phyloP scores from a whole-genome alignment of 495 filamentous ascomycete species.

The Neurospora tetrasperma region DNA sequence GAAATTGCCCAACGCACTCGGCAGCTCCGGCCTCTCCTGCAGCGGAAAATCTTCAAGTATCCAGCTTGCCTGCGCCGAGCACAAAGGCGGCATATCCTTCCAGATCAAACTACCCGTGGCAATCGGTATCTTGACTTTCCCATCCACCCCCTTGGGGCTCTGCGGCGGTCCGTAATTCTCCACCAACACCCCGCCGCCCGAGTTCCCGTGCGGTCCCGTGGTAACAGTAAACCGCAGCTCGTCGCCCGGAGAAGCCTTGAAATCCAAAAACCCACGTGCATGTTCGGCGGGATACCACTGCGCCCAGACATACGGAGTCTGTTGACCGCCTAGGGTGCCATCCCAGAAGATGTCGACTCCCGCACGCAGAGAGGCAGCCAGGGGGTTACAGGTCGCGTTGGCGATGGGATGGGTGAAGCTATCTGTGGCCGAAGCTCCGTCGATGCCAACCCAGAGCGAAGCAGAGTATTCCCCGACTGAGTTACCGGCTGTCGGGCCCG shows the following conservation, averaged over 20 bases:
- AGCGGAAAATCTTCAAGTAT: slow-evolving; percentile 20
- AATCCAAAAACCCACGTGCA: slow-evolving; percentile 7
- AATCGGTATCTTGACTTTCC: neutral
- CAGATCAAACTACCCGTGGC: neutral
- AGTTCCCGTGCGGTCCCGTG: neutral
- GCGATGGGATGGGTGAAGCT: neutral
- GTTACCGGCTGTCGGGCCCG: slow-evolving; percentile 16
- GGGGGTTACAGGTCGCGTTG: neutral
- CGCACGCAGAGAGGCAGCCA: slow-evolving; percentile 9
- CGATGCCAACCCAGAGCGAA: slow-evolving; percentile 21
- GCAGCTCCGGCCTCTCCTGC: slow-evolving; percentile 9
- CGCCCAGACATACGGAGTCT: slow-evolving; percentile 16
- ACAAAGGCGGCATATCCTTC: slow-evolving; percentile 2
- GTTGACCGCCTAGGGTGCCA: slow-evolving; percentile 6
- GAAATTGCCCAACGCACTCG: slow-evolving; percentile 20
- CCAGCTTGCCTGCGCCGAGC: slow-evolving; percentile 14
- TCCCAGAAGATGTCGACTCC: slow-evolving; percentile 22
- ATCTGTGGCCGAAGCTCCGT: slow-evolving; percentile 1
- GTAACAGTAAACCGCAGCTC: neutral
- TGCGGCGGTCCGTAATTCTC: slow-evolving; percentile 16
- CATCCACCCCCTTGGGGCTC: neutral
- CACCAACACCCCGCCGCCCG: neutral
- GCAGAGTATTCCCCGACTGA: slow-evolving; percentile 13
- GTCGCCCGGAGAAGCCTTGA: slow-evolving; percentile 11
- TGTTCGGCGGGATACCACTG: slow-evolving; percentile 3